Percentiles rank a stretch among this genome's conserved stretches.
Conservation (phyloP, 345 rosid species). For the Reutealis trisperma region DNA sequence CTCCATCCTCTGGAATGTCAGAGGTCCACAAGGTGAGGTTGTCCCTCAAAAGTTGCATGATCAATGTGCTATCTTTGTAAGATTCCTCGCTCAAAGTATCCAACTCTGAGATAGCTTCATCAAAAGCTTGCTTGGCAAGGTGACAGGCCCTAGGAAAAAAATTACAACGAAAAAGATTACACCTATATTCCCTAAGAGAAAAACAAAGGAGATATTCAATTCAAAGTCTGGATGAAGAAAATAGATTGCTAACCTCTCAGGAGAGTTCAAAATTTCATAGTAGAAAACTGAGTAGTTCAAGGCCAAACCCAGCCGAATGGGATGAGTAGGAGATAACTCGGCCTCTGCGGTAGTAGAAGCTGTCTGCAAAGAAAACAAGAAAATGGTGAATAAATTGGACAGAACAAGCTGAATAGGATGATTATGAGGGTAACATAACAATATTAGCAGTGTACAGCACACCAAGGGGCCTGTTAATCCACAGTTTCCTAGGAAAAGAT, state of each 20-base stretch:
- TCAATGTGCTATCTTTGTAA: conserved; percentile 75
- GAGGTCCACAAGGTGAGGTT: conserved; percentile 79
- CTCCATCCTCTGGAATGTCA: conserved; percentile 71
- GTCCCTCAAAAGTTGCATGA: conserved; percentile 76
- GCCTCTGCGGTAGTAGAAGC: conserved; percentile 62
- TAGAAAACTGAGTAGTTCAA: conserved; percentile 76
- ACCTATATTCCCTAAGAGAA: background rate
- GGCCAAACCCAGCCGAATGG: conserved; percentile 75
- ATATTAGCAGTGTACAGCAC: background rate
- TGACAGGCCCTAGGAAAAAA: conserved; percentile 58
- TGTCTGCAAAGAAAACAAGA: conserved; percentile 36
- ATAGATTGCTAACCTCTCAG: conserved; percentile 55
- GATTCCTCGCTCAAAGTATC: conserved; percentile 71
- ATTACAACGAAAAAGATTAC: conserved; percentile 6
- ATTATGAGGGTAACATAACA: background rate
- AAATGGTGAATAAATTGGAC: background rate
- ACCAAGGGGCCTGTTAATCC: conserved; percentile 2
- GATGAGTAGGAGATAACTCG: conserved; percentile 66
- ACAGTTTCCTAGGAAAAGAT: background rate
- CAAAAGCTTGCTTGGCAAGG: conserved; percentile 72
- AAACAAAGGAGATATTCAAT: conserved; percentile 1
- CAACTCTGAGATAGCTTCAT: conserved; percentile 72
- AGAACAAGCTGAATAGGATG: background rate
- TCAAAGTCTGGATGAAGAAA: conserved; percentile 1
- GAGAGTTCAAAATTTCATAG: conserved; percentile 72